phyloP scores from a whole-genome alignment of 176 grass and related monocot genomes.

The Hordeum vulgare region MorexV3_pseudomolecules_assembly NC_058521.1:158047816-158048315 shows the following conservation, averaged over 20 bases:
- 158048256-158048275: not conserved
- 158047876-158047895: not conserved
- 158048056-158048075: not conserved
- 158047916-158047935: not conserved
- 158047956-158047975: not conserved
- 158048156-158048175: not conserved
- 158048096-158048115: not conserved
- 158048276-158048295: not conserved
- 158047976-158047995: not conserved
- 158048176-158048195: not conserved
- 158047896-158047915: not conserved
- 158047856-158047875: not conserved
- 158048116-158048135: not conserved
- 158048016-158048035: slow-evolving; percentile 13
- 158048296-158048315: slow-evolving; percentile 34
- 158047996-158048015: not conserved
- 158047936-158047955: not conserved
- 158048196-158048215: not conserved
- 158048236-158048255: not conserved
- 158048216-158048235: not conserved
- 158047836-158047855: not conserved
- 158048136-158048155: not conserved
- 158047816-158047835: not conserved
- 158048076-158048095: not conserved
- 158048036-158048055: not conserved